Evolutionary conservation across 371 early-diverging fungal species (phyloP).

Genomic region (Fennellomyces sp.): DNA sequence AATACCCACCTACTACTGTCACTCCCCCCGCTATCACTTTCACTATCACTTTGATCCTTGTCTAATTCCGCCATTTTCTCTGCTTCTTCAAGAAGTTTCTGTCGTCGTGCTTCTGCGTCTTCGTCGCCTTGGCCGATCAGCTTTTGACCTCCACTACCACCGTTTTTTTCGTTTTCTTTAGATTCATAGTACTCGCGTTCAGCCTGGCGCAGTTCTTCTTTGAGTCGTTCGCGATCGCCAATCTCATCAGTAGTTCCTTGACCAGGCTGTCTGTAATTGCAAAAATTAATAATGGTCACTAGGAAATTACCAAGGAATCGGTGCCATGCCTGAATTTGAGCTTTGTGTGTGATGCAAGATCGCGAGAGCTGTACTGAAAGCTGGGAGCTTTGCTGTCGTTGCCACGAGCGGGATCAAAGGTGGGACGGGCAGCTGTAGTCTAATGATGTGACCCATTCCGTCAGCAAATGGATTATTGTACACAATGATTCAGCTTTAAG

Average conservation of each 20-base stretch:
- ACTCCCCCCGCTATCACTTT: conserved; percentile 46
- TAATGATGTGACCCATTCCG: too few relatives aligned
- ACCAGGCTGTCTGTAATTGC: conserved; percentile 69
- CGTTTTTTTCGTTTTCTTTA: conserved; percentile 32
- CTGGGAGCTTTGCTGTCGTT: conserved; percentile 78
- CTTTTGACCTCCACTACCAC: conserved; percentile 2
- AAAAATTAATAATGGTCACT: not conserved
- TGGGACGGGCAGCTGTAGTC: conserved; percentile 82
- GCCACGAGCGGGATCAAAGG: conserved; percentile 85
- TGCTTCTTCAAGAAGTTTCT: conserved; percentile 38
- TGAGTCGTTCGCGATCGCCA: conserved; percentile 62
- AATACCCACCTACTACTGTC: conserved; percentile 23
- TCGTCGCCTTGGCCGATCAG: conserved; percentile 19
- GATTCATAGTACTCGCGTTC: conserved; percentile 69
- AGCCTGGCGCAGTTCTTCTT: conserved; percentile 68
- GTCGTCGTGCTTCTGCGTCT: conserved; percentile 34
- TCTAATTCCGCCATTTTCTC: conserved; percentile 56
- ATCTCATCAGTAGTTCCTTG: conserved; percentile 78
- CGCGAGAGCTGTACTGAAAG: conserved; percentile 75
- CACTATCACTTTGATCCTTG: conserved; percentile 70
- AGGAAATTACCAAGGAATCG: not conserved
- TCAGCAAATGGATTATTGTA: not conserved
- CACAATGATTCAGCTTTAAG: too few relatives aligned
- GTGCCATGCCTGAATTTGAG: conserved; percentile 77
- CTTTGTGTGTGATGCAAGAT: conserved; percentile 85